A percentile compares a stretch with the other conserved stretches of the same genome.
Evolutionary conservation across 495 filamentous ascomycete genomes (phyloP).

Genomic region (Clavariopsis aquatica): DNA sequence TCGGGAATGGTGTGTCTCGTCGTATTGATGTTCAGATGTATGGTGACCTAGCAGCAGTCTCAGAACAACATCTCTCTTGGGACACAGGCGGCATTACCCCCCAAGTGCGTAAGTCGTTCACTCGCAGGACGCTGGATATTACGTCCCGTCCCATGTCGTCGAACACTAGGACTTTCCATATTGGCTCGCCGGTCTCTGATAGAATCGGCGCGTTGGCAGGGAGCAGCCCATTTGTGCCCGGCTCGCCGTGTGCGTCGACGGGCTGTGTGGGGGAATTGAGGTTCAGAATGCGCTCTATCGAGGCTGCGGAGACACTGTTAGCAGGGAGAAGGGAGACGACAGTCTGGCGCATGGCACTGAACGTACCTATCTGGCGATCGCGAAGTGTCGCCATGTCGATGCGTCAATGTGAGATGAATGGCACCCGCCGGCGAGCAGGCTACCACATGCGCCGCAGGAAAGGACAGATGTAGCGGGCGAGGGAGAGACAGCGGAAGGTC

Average conservation of each 20-base stretch:
- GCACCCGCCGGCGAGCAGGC: conserved; percentile 28
- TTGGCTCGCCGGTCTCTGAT: conserved; percentile 81
- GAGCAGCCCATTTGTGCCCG: conserved; percentile 59
- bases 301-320: conserved; percentile 57
- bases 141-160: conserved; percentile 70
- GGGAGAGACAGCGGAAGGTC: background rate
- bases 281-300: conserved; percentile 94
- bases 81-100: conserved; percentile 51
- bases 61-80: background rate
- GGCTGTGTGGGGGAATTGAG: conserved; percentile 67
- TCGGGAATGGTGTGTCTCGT: conserved; percentile 89
- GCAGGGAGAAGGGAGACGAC: no score
- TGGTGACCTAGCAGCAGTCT: conserved; percentile 60
- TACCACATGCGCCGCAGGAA: conserved; percentile 28
- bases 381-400: conserved; percentile 78
- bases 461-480: background rate
- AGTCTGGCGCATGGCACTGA: background rate
- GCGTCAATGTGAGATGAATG: conserved; percentile 8
- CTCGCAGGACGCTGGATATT: conserved; percentile 91
- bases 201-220: conserved; percentile 76
- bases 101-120: conserved; percentile 87
- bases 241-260: conserved; percentile 58
- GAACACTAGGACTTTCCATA: conserved; percentile 71
- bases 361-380: conserved; percentile 92
- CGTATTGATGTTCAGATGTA: conserved; percentile 90